Evolutionary conservation across 176 grass and related monocot genomes (phyloP).

Genomic region (Carex scoparia): DNA sequence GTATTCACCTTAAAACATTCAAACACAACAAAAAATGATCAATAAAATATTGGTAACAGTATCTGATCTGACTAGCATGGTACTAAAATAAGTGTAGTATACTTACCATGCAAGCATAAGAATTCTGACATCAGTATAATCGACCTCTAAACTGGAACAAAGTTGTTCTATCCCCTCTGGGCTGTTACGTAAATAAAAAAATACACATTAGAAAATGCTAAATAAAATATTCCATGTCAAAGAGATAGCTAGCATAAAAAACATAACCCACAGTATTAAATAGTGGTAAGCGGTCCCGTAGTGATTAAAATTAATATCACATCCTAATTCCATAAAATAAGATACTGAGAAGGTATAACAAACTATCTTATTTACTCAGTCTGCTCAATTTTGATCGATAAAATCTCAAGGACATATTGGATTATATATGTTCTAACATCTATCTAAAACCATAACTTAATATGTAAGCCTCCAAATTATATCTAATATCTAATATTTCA

Average conservation of each 20-base stretch:
- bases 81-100: not conserved
- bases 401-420: too few relatives aligned
- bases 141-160: slow-evolving; percentile 79
- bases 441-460: too few relatives aligned
- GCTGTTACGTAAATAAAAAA: slow-evolving; percentile 33
- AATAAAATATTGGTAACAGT: not conserved
- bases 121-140: slow-evolving; percentile 96
- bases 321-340: not conserved
- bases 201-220: not conserved
- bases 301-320: not conserved
- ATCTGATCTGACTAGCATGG: not conserved
- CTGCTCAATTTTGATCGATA: not conserved
- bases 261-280: not conserved
- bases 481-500: too few relatives aligned
- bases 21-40: not conserved
- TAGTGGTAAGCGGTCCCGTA: not conserved
- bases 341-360: not conserved
- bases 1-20: not conserved
- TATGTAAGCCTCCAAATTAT: too few relatives aligned
- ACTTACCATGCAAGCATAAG: slow-evolving; percentile 97
- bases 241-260: not conserved
- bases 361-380: not conserved
- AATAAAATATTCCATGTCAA: not conserved
- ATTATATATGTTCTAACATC: too few relatives aligned
- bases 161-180: slow-evolving; percentile 95